These are phyloP conservation scores for Oxalis stricta DNA, from an alignment of 441 rosid genomes.

Conservation along the genomic window DNA sequence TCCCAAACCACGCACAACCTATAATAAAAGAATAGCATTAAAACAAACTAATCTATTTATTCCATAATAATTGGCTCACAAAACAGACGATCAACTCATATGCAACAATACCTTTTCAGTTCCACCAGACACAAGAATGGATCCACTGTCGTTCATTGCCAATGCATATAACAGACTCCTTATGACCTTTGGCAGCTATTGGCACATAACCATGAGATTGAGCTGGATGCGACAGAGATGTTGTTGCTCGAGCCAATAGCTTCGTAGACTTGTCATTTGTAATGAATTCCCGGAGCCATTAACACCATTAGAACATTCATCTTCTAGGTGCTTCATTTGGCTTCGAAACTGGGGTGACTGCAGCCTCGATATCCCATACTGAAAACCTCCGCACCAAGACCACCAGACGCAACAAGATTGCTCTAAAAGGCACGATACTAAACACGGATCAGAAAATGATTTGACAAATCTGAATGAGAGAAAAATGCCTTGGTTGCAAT, in stretches of 20 bases:
- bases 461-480: conserved; percentile 4
- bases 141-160: conserved; percentile 85
- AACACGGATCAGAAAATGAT: conserved; percentile 51
- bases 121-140: conserved; percentile 94
- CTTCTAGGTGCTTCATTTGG: conserved; percentile 62
- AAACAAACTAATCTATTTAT: conserved; percentile 1
- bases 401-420: conserved; percentile 96
- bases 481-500: conserved; percentile 2
- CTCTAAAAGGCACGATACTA: conserved; percentile 68
- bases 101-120: conserved; percentile 74
- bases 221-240: conserved; percentile 49
- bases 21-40: conserved; percentile 12
- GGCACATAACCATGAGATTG: conserved; percentile 74
- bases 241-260: conserved; percentile 77
- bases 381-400: conserved; percentile 98
- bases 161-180: conserved; percentile 98
- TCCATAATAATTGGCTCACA: conserved; percentile 4
- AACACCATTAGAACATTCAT: conserved; percentile 53
- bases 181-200: conserved; percentile 80
- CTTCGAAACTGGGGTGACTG: conserved; percentile 58
- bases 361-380: conserved; percentile 94
- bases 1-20: conserved; percentile 99
- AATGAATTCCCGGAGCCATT: conserved; percentile 44
- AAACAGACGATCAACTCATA: not conserved
- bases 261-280: conserved; percentile 60